Evolutionary conservation across 1,284 basidiomycete genomes (phyloP), one percentile per base, ranked within the genome.

Genomic region (Tylopilus orsonianus): DNA sequence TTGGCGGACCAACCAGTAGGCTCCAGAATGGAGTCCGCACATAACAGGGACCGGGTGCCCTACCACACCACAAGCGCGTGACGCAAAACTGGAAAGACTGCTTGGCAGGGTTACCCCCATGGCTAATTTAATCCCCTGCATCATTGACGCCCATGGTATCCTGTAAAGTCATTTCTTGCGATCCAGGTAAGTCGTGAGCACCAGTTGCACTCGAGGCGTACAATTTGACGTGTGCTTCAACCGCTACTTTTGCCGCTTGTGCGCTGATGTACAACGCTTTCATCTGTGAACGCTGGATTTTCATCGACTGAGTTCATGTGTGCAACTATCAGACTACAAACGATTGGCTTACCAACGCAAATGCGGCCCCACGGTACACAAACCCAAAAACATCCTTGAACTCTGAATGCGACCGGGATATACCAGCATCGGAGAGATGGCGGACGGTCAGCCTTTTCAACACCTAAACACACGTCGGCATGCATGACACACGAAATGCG

Each of bases 331-430:
- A 14, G 2, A 22, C 14, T 9, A 4, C 2, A 16, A 43, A 41
- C n/a, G 3, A 26, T 30, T 19, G 18, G 67, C 76, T 53, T 50
- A 83, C 81, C 52, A 83, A 56, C 19, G 81, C 79, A 62, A 79
- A 83, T 12, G 65, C 61, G 10, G 78, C 75, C 3, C 81, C 82
- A 20, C 78, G 70, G 49, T 80, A 78, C 24, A 80, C 71, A 56
- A 68, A 74, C 1, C 71, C 72, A 44, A 73, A 81, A 12, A 81
- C 58, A 4, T 83, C 80, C 51, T 79, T 81, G 62, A 83, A 87
- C 36, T 85, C 83, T 0, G 74, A 59, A 55, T 87, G 78, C 1
- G 73, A 65, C 58, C 81, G 85, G 10, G 72, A 61, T 27, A 87
- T 69, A 2, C 74, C 75, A 50, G 60, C 74, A 8, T 61, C 58